These are phyloP conservation scores for Dentipellis fragilis DNA, from an alignment of 768 basidiomycete species.

Conservation along the genomic window DNA sequence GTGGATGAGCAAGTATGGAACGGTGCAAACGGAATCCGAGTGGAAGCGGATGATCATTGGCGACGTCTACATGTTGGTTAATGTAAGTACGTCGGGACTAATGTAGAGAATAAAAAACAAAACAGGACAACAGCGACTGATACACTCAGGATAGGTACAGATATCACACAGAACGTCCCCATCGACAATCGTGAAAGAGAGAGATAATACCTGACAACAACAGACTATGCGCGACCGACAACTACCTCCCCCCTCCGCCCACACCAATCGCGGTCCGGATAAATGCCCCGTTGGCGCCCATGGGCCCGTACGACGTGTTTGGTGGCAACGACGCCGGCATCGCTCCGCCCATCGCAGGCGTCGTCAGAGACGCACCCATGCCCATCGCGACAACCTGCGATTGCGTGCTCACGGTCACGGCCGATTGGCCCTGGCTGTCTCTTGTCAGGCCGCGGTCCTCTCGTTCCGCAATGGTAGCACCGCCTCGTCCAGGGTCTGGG, in stretches of 20 bases:
- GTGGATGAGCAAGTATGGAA: too few relatives aligned
- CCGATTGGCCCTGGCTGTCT: conserved; percentile 43
- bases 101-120: not conserved
- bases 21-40: too few relatives aligned
- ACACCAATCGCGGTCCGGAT: conserved; percentile 13
- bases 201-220: conserved; percentile 9
- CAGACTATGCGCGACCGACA: not conserved
- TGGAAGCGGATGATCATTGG: too few relatives aligned
- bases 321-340: conserved; percentile 11
- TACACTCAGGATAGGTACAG: conserved; percentile 25
- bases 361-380: not conserved
- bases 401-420: not conserved
- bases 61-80: not conserved
- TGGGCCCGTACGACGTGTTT: conserved; percentile 10
- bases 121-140: conserved; percentile 4
- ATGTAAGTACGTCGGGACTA: not conserved
- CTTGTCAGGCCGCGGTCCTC: conserved; percentile 48
- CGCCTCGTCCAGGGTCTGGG: conserved; percentile 54
- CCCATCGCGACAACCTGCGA: not conserved
- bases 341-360: not conserved
- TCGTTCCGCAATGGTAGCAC: conserved; percentile 73
- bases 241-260: conserved; percentile 10
- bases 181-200: conserved; percentile 9
- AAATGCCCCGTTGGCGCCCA: conserved; percentile 13
- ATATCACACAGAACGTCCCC: conserved; percentile 18